phyloP scores from a whole-genome alignment of 106 monocot species.

The Apostasia shenzhenica region DNA sequence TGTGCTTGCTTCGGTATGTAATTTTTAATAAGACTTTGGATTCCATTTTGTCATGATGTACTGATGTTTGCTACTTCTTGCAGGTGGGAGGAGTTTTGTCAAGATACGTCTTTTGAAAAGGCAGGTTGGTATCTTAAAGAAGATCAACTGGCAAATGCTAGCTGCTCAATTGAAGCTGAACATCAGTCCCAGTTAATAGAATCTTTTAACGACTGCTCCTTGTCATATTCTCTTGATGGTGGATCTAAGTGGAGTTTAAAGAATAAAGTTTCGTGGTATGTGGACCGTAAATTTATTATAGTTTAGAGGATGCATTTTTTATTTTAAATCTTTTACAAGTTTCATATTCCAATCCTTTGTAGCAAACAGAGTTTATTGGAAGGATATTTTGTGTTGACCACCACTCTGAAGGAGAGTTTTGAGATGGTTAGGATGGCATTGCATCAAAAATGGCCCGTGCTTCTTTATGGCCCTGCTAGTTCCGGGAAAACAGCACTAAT shows the following conservation, averaged over 20 bases:
- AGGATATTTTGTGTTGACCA: constrained; percentile 50
- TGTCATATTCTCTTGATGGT: constrained; percentile 9
- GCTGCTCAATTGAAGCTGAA: constrained; percentile 9
- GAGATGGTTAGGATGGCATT: constrained; percentile 76
- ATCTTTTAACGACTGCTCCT: constrained; percentile 17
- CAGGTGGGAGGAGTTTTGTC: constrained; percentile 86
- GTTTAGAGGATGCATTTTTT: background rate
- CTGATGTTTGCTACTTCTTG: constrained; percentile 1
- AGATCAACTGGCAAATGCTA: constrained; percentile 20
- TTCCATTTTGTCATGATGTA: background rate
- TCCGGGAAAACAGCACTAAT: constrained; percentile 84
- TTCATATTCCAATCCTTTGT: constrained; percentile 2
- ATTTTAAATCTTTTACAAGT: background rate
- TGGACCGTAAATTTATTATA: background rate
- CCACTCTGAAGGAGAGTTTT: constrained; percentile 55
- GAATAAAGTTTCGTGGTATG: constrained; percentile 29
- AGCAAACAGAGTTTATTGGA: constrained; percentile 14
- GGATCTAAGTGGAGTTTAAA: constrained; percentile 4
- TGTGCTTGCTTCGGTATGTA: constrained; percentile 63
- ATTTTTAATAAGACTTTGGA: constrained; percentile 3
- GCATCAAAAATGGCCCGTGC: constrained; percentile 82
- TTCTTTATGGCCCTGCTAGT: constrained; percentile 79
- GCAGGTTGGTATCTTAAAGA: constrained; percentile 54
- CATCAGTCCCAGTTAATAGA: constrained; percentile 20
- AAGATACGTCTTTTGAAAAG: constrained; percentile 79